A percentile compares a stretch with the other conserved stretches of the same genome.
Evolutionary conservation across 768 basidiomycete species (phyloP).

Genomic region (Termitomyces titanicus): DNA sequence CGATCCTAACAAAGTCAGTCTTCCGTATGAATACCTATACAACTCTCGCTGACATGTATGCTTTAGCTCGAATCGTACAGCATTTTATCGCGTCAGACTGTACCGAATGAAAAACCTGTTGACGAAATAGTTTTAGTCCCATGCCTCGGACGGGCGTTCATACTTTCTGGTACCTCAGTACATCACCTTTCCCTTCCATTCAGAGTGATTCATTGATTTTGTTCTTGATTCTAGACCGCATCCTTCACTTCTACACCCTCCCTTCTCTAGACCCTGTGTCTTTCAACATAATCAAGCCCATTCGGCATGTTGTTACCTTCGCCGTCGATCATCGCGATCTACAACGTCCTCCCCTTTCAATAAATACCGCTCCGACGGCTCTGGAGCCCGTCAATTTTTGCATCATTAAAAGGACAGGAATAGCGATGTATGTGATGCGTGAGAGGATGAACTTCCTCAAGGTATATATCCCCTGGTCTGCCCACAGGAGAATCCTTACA

Average conservation of each 20-base stretch:
- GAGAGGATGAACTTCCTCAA: constrained; percentile 61
- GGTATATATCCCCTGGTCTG: constrained; percentile 29
- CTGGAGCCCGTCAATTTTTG: constrained; percentile 65
- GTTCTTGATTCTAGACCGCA: constrained; percentile 39
- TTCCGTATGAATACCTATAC: not conserved
- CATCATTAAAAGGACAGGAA: constrained; percentile 62
- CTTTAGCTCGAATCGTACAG: constrained; percentile 57
- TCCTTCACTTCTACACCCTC: constrained; percentile 75
- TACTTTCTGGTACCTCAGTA: constrained; percentile 63
- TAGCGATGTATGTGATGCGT: constrained; percentile 62
- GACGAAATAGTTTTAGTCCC: constrained; percentile 81
- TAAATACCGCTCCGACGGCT: constrained; percentile 30
- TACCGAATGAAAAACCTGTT: constrained; percentile 68
- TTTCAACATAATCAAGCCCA: constrained; percentile 58
- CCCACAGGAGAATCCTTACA: not conserved
- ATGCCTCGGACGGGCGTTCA: constrained; percentile 66
- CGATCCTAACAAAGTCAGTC: constrained; percentile 43
- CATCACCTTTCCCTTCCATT: constrained; percentile 6
- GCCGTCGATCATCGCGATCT: constrained; percentile 80
- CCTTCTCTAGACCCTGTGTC: constrained; percentile 77
- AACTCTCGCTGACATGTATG: not conserved
- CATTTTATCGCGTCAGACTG: constrained; percentile 62
- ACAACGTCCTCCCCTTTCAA: constrained; percentile 40
- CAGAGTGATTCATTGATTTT: constrained; percentile 6
- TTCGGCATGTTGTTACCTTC: constrained; percentile 77